Evolutionary conservation across 805 yeast species (phyloP).

Genomic region (Maudiozyma serrabonitensis): DNA sequence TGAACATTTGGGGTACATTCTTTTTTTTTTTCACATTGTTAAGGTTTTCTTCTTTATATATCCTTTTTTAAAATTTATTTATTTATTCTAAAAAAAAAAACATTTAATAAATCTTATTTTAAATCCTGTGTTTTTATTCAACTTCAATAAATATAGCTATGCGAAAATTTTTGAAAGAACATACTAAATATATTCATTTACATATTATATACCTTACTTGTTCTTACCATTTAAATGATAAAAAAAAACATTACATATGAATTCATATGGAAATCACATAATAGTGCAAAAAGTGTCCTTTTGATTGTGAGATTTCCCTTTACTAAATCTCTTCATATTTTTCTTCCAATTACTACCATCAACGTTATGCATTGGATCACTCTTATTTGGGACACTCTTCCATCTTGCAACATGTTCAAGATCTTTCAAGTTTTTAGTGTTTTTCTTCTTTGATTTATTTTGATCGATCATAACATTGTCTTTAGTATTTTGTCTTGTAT

Average conservation of each 20-base stretch:
- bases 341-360: constrained; percentile 16
- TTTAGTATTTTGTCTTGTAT: constrained; percentile 1
- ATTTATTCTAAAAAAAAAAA: too few species aligned
- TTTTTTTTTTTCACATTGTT: constrained; percentile 11
- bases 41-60: not conserved
- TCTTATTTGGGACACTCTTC: constrained; percentile 22
- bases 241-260: not conserved
- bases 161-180: too few species aligned
- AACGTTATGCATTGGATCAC: constrained; percentile 6
- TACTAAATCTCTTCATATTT: constrained; percentile 16
- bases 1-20: constrained; percentile 5
- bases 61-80: not conserved
- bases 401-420: constrained; percentile 22
- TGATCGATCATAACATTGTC: not conserved
- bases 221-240: too few species aligned
- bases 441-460: not conserved
- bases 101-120: not conserved
- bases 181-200: too few species aligned
- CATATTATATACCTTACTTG: too few species aligned
- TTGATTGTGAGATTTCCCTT: constrained; percentile 6
- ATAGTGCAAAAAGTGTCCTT: constrained; percentile 10
- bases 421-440: not conserved
- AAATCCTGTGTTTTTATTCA: not conserved
- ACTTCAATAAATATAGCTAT: too few species aligned
- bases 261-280: constrained; percentile 5